A percentile compares a stretch with the other conserved stretches of the same genome.
Conservation (phyloP, 306 rosid genomes). For the Geum urbanum region DNA sequence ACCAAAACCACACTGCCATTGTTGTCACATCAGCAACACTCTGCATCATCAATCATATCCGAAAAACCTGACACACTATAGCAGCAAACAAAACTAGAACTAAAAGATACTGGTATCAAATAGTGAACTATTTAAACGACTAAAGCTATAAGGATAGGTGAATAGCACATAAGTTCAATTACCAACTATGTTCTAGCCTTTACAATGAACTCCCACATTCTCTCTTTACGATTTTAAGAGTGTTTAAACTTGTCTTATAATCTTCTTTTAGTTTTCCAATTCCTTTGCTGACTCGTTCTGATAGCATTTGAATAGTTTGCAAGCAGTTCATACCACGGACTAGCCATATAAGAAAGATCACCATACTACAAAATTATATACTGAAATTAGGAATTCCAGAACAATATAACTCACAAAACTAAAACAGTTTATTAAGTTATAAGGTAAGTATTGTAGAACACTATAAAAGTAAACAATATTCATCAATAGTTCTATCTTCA, state of each 20-base stretch:
- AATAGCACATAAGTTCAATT: neutral
- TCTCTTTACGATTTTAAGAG: neutral
- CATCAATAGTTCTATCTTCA: neutral
- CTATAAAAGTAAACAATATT: neutral
- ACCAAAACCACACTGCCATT: conserved; percentile 21
- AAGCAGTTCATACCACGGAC: neutral
- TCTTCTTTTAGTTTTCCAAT: neutral
- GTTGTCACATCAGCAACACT: neutral
- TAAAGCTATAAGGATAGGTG: neutral
- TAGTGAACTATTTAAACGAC: neutral
- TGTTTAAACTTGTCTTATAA: neutral
- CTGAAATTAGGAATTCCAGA: neutral
- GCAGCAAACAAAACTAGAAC: neutral
- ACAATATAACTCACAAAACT: neutral
- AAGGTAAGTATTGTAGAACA: neutral
- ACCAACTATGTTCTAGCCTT: neutral
- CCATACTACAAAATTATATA: neutral
- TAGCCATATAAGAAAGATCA: neutral
- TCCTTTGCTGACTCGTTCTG: neutral
- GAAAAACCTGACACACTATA: neutral
- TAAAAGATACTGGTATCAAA: neutral
- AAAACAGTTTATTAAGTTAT: neutral
- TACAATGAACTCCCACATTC: neutral
- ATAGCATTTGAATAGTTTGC: neutral
- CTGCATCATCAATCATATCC: conserved; percentile 12